Percentiles rank a stretch among this genome's conserved stretches.
Conservation (phyloP, 805 yeast genomes). For the Candida palmyrensis region DNA sequence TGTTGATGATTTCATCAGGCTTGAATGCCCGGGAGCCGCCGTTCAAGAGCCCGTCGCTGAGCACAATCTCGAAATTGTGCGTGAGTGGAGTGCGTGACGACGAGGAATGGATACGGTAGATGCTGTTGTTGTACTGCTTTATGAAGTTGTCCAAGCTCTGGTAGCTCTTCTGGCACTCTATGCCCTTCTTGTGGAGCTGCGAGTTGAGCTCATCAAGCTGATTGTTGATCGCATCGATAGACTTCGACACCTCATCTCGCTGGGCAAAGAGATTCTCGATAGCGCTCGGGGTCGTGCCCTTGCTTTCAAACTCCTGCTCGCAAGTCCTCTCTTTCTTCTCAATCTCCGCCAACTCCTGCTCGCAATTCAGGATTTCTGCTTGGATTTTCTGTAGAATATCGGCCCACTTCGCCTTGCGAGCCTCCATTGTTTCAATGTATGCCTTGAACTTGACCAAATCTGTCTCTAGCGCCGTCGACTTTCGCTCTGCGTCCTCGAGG, state of each 20-base stretch:
- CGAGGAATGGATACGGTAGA: slow-evolving; percentile 43
- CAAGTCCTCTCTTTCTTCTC: slow-evolving; percentile 36
- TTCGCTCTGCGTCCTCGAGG: slow-evolving; percentile 49
- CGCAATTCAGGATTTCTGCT: slow-evolving; percentile 45
- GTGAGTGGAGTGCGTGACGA: slow-evolving; percentile 12
- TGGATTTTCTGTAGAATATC: slow-evolving; percentile 50
- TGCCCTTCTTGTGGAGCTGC: slow-evolving; percentile 45
- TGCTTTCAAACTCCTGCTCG: slow-evolving; percentile 38
- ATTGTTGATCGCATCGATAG: slow-evolving; percentile 41
- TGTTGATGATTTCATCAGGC: slow-evolving; percentile 36
- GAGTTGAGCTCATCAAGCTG: slow-evolving; percentile 44
- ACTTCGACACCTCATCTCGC: slow-evolving; percentile 51
- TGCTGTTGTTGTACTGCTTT: slow-evolving; percentile 51
- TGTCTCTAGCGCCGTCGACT: slow-evolving; percentile 58
- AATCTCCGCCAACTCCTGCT: slow-evolving; percentile 35
- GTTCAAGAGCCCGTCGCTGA: slow-evolving; percentile 16
- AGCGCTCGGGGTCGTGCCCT: slow-evolving; percentile 57
- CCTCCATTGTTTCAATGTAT: slow-evolving; percentile 64
- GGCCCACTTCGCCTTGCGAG: slow-evolving; percentile 63
- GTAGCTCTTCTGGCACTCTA: slow-evolving; percentile 43
- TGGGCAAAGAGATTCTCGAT: slow-evolving; percentile 61
- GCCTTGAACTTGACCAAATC: slow-evolving; percentile 68
- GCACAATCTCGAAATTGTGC: slow-evolving; percentile 31
- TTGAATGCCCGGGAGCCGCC: slow-evolving; percentile 10
- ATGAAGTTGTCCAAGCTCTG: slow-evolving; percentile 49